Evolutionary conservation across 352 stramenopile species (phyloP), one percentile per base, ranked within the genome.

Genomic region (Plasmopara viticola): DNA sequence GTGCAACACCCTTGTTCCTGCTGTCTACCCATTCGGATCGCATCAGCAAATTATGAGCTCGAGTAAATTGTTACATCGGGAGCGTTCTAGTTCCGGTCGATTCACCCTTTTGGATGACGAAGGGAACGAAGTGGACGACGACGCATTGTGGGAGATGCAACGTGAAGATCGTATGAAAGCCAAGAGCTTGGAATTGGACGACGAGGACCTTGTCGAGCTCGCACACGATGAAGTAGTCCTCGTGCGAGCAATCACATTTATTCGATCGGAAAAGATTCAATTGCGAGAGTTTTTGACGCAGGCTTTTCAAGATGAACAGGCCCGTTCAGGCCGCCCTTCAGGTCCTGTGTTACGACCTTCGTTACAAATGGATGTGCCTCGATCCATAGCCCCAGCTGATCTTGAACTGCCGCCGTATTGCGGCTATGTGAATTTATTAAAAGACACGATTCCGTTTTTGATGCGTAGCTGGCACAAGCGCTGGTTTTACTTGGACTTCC

Each of bases 401-500:
- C 28, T 85, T 44, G 56, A 80, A 46, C 43, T 92, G 44, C 78
- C 79, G 37, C 74, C 81, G 14, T 92, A 87, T 59, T 87, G 72
- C 34, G 78, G 78, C 15, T 84, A 88, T 52, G 68, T 92, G 38
- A 80, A 87, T 51, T 48, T 89, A 37, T 68, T 90, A 9, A 89
- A 89, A 57, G 72, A 88, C 53, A 75, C 74, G 44, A 84, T 87
- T 45, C 75, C 78, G 12, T 82, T 87, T 56, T 52, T 92, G 47
- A 74, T 90, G 45, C 73, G 78, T 25, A 87, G 74, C 60, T 92
- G 75, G 72, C 71, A 77, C 60, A 92, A 92, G 52, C 78, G 81
- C 18, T 92, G 78, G 78, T 84, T 88, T 55, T 87, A 84, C 58
- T 52, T 92, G 34, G 81, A 92, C 51, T 89, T 92, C 60, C 72